Conservation (phyloP, 1,284 basidiomycete species). For the Vanrija sp. region DNA sequence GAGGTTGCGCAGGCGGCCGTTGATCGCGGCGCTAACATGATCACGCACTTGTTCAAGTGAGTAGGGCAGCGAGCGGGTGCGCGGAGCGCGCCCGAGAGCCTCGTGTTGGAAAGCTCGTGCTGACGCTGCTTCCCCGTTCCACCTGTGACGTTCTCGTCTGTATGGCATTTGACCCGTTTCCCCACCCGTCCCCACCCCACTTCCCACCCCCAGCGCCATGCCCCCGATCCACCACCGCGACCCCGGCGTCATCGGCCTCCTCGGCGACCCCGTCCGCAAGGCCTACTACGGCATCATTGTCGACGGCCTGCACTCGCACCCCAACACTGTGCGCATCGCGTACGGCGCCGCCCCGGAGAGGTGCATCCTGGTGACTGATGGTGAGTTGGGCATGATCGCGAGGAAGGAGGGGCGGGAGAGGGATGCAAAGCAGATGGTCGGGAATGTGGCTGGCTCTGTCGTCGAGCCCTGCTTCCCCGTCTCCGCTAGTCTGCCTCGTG, state of each 20-base stretch:
- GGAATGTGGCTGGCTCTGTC: too few species aligned
- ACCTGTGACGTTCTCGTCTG: too few species aligned
- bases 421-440: too few species aligned
- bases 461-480: neutral
- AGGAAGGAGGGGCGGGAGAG: too few species aligned
- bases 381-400: conserved; percentile 53
- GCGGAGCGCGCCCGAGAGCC: neutral
- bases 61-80: conserved; percentile 7
- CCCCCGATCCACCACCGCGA: conserved; percentile 43
- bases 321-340: conserved; percentile 80
- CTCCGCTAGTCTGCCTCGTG: too few species aligned
- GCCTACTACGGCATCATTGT: conserved; percentile 87
- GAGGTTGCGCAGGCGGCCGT: conserved; percentile 36
- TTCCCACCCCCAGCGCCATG: conserved; percentile 25
- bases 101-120: neutral
- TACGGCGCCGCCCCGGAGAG: conserved; percentile 76
- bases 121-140: neutral
- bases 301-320: conserved; percentile 85
- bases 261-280: conserved; percentile 72
- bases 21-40: conserved; percentile 61
- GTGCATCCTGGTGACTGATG: conserved; percentile 83
- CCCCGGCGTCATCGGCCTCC: conserved; percentile 69
- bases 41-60: conserved; percentile 87
- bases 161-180: too few species aligned
- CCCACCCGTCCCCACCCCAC: too few species aligned